Base-by-base conservation (phyloP, 208 protist species). In the Acanthamoeba castellanii region DNA sequence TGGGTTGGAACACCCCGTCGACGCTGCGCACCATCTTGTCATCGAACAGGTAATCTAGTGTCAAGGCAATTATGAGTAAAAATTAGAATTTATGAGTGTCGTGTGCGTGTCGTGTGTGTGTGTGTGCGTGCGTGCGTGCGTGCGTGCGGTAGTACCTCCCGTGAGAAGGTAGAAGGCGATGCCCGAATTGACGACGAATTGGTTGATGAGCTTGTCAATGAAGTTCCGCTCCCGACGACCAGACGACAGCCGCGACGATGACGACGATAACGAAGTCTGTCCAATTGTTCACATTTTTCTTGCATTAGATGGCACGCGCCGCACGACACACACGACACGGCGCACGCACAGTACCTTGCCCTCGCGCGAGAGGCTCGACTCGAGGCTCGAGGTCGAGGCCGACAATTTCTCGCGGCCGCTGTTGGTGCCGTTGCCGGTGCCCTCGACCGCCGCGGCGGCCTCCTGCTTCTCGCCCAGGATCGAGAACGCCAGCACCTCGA, bases 191-290 rank as follows among this genome's bases (percentile, higher is more conserved):
- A 18, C 11, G 27, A 85, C 76, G 76, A 85, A 85, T 57, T 85
- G 76, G 76, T 85, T 85, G 76, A 85, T 85, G 34, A 85, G 76
- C 30, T 85, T 85, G 45, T 85, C 76, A 37, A 85, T 50, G 76
- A 85, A 85, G 22, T 85, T 50, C 5, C 76, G 34, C 30, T 85
- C 76, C 9, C 76, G 34, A 18, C 76, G 76, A 22, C 45, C 45
- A 1, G 76, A 85, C 20, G 34, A 25, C 76, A 20, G 3, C 8
- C 22, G 47, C 6, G 76, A 85, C 34, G 76, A 85, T 57, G 76
- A 50, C 34, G 76, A 50, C 18, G 42, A 47, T 13, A 57, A 11
- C 42, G 76, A 59, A n/a, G 4, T 32, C 76, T 50, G 42, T 20
- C 1, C n/a, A 8, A 32, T 32, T 14, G 66, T 27, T 27, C 14